phyloP scores from a whole-genome alignment of 1,139 yeast species.

The Candida smagusa region DNA sequence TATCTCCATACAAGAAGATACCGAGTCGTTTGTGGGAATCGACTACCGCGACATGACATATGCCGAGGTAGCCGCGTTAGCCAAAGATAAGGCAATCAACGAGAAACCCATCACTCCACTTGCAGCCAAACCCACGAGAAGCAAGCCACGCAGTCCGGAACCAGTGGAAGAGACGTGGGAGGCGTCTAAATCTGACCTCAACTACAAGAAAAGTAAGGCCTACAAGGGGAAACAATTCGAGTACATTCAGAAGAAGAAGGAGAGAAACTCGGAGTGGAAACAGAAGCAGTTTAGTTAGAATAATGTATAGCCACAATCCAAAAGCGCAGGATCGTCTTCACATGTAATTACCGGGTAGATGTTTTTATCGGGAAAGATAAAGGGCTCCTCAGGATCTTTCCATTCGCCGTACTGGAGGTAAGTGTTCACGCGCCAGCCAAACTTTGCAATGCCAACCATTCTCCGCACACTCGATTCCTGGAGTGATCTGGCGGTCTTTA shows the following conservation, averaged over 20 bases:
- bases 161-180: slow-evolving; percentile 4
- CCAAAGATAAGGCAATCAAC: slow-evolving; percentile 14
- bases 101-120: not conserved
- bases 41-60: slow-evolving; percentile 36
- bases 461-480: not conserved
- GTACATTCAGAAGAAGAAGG: slow-evolving; percentile 10
- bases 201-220: slow-evolving; percentile 11
- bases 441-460: slow-evolving; percentile 1
- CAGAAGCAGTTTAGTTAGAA: slow-evolving; percentile 1
- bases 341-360: slow-evolving; percentile 17
- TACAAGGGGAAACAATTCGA: slow-evolving; percentile 14
- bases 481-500: not conserved
- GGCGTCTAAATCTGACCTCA: slow-evolving; percentile 10
- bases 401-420: slow-evolving; percentile 9
- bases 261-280: slow-evolving; percentile 7
- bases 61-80: slow-evolving; percentile 43
- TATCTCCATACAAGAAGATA: slow-evolving; percentile 25
- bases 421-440: slow-evolving; percentile 1
- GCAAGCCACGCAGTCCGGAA: slow-evolving; percentile 1
- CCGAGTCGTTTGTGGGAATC: slow-evolving; percentile 38
- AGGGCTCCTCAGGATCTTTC: slow-evolving; percentile 4
- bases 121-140: slow-evolving; percentile 2
- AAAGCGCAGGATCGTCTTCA: slow-evolving; percentile 13
- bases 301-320: not conserved
- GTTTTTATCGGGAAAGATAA: slow-evolving; percentile 8